These are phyloP conservation scores for Rhizopus arrhizus DNA, from an alignment of 371 early-diverging fungal genomes.

Conservation along the genomic window DNA sequence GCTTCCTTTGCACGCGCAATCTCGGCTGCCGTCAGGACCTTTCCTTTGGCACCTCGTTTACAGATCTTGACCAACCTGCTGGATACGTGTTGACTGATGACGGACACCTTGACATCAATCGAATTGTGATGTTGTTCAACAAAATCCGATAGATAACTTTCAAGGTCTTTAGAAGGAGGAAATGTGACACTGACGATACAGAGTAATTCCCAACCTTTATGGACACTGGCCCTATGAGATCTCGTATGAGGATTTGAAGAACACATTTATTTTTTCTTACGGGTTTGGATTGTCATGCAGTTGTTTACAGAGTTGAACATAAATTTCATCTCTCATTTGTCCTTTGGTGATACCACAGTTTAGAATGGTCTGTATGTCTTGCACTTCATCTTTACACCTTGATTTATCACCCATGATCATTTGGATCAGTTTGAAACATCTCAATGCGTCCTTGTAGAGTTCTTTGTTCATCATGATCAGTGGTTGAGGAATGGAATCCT, in stretches of 20 bases:
- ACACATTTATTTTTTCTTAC: conserved; percentile 29
- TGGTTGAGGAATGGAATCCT: conserved; percentile 76
- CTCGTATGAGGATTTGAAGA: too few relatives aligned
- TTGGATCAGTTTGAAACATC: conserved; percentile 83
- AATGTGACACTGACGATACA: conserved; percentile 81
- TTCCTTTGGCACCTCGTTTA: conserved; percentile 81
- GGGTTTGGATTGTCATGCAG: conserved; percentile 78
- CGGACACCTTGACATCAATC: conserved; percentile 50
- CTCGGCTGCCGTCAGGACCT: conserved; percentile 75
- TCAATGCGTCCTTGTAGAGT: conserved; percentile 81
- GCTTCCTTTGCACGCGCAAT: conserved; percentile 85
- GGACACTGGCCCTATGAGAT: conserved; percentile 62
- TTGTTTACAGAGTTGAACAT: conserved; percentile 93
- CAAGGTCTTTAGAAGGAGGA: conserved; percentile 89
- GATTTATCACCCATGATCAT: conserved; percentile 79
- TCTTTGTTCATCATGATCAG: conserved; percentile 78
- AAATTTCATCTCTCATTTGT: conserved; percentile 90
- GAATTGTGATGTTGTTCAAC: conserved; percentile 64
- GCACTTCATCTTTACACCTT: conserved; percentile 30
- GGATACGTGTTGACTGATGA: conserved; percentile 63
- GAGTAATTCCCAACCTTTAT: conserved; percentile 87
- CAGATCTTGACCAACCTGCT: conserved; percentile 71
- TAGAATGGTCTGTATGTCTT: conserved; percentile 75
- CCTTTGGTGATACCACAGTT: conserved; percentile 74
- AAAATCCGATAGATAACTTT: conserved; percentile 81